Percentiles rank a stretch among this genome's conserved stretches.
Conservation (phyloP, 2,329 filamentous ascomycete species). For the Penicillium sumatraense region DNA sequence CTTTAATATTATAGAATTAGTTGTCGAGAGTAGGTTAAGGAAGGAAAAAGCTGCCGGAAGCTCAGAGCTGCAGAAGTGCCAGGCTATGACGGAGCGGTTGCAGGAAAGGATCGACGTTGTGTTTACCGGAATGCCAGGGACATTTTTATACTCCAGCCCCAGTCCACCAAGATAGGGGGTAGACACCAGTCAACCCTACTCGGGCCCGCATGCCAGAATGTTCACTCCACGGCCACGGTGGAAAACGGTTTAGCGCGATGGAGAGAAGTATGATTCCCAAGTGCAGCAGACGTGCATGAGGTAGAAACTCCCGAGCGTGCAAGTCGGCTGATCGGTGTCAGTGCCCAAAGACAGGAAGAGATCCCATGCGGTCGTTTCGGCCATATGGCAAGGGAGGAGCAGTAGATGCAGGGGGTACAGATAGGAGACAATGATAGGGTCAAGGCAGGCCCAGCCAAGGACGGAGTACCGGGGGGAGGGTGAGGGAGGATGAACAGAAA, state of each 20-base stretch:
- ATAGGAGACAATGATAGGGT: slow-evolving; percentile 2
- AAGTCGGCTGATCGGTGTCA: slow-evolving; percentile 28
- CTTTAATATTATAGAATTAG: slow-evolving; percentile 20
- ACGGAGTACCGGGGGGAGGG: neutral
- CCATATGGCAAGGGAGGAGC: slow-evolving; percentile 19
- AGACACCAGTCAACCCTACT: slow-evolving; percentile 10
- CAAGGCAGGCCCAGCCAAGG: neutral
- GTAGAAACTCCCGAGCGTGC: slow-evolving; percentile 17
- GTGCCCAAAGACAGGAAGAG: slow-evolving; percentile 4
- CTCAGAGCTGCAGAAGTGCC: slow-evolving; percentile 5
- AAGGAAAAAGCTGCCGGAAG: slow-evolving; percentile 9
- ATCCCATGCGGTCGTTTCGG: slow-evolving; percentile 17
- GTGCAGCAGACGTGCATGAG: slow-evolving; percentile 27
- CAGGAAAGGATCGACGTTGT: slow-evolving; percentile 28
- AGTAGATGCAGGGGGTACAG: slow-evolving; percentile 11
- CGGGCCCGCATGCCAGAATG: slow-evolving; percentile 29
- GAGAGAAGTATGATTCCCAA: slow-evolving; percentile 10
- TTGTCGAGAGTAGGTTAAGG: slow-evolving; percentile 13
- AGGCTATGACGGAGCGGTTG: slow-evolving; percentile 9
- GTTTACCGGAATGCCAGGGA: slow-evolving; percentile 35
- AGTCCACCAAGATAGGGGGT: slow-evolving; percentile 23
- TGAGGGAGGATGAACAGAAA: too few relatives aligned
- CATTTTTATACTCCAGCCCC: slow-evolving; percentile 32
- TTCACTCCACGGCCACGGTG: slow-evolving; percentile 18
- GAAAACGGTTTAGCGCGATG: slow-evolving; percentile 16